Base-by-base conservation (phyloP, 2,329 filamentous ascomycete genomes). In the Phaeosphaeria sp. region DNA sequence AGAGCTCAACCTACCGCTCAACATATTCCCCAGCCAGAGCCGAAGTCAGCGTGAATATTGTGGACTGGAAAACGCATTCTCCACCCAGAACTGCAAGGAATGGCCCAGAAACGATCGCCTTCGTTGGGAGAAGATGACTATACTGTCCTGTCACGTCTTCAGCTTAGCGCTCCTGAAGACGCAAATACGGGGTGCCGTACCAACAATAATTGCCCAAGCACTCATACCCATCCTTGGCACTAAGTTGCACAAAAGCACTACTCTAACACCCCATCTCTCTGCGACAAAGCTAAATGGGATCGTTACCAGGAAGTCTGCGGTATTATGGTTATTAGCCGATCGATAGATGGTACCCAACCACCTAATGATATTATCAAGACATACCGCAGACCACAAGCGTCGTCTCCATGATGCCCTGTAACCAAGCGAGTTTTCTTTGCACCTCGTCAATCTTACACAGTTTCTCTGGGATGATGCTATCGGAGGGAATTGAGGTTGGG, bases 401-500 rank as follows among this genome's bases (percentile, higher is more conserved):
- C 7, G 76, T 76, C 50, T 78, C 76, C 68, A 77, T 74, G 27
- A 73, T 69, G 0, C 85, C 85, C 56, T 84, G 82, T 4, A 86
- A 76, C 76, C 81, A 80, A 2, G 84, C 85, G 9, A 87, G 73
- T 17, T 75, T 73, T 54, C 80, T 74, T 66, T 87, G 84, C 5
- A 87, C 77, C 13, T 67, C 69, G 55, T 85, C 79, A 10, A 83
- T 67, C 65, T 87, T 87, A 71, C 85, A 87, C 3, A 84, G 67
- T 56, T 78, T 72, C 69, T 87, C 85, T 1, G 80, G 77, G 1
- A 87, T 72, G 21, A 71, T 71, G 4, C 80, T 81, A 51, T 78
- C 76, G 0, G 71, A 46, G 1, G 53, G 60, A 13, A 80, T 68
- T 3, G 63, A 57, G 0, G 73, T 69, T 1, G 80, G 80, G 10